Evolutionary conservation across 192 early-diverging fungal genomes (phyloP).

Genomic region (Gamsiella multidivaricata): DNA sequence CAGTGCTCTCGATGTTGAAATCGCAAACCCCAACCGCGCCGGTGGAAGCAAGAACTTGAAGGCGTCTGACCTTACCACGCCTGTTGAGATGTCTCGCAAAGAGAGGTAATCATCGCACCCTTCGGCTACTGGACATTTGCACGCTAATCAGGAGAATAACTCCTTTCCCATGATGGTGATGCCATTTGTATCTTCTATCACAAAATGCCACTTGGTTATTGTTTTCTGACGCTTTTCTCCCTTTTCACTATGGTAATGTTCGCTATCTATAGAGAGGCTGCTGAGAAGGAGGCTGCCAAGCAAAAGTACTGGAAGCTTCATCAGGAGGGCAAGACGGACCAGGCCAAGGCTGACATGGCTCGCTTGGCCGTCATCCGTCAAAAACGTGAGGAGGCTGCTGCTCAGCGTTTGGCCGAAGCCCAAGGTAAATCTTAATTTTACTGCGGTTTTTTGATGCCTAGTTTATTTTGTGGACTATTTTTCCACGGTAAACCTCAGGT

Average conservation of each 20-base stretch:
- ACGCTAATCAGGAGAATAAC: too few species aligned
- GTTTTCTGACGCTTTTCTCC: not conserved
- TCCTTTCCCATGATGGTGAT: too few species aligned
- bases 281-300: slow-evolving; percentile 62
- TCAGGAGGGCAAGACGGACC: slow-evolving; percentile 63
- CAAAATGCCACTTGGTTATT: too few species aligned
- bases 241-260: too few species aligned
- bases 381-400: slow-evolving; percentile 65
- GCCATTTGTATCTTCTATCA: too few species aligned
- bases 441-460: not conserved
- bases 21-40: slow-evolving; percentile 51
- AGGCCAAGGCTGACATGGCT: slow-evolving; percentile 64
- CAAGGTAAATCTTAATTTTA: slow-evolving; percentile 46
- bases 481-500: too few species aligned
- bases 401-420: slow-evolving; percentile 57
- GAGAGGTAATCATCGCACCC: slow-evolving; percentile 27
- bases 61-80: slow-evolving; percentile 53
- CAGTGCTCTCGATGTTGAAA: slow-evolving; percentile 13
- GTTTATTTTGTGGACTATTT: too few species aligned
- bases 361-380: slow-evolving; percentile 61
- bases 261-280: slow-evolving; percentile 64
- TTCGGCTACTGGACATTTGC: too few species aligned
- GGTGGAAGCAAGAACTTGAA: slow-evolving; percentile 42
- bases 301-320: slow-evolving; percentile 65
- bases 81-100: slow-evolving; percentile 54